Evolutionary conservation across 2,329 filamentous ascomycete species (phyloP).

Genomic region (Mollisiaceae sp.): DNA sequence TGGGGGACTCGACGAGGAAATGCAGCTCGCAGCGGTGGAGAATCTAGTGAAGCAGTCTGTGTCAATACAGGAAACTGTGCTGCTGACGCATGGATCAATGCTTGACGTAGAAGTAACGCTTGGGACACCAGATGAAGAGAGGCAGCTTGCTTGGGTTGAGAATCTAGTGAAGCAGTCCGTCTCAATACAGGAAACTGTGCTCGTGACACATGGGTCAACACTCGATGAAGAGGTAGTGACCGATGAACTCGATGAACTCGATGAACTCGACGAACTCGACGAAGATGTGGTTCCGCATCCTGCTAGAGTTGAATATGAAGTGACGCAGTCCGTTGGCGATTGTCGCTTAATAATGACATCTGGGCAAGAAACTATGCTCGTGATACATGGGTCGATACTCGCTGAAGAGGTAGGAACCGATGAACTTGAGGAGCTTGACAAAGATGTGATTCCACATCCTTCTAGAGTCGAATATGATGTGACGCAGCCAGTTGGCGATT

Average conservation of each 20-base stretch:
- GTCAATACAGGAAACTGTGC: neutral
- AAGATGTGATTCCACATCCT: neutral
- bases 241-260: neutral
- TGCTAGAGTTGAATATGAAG: neutral
- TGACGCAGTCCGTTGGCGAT: neutral
- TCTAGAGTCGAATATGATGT: neutral
- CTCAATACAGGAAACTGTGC: neutral
- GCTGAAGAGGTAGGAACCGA: neutral
- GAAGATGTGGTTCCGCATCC: neutral
- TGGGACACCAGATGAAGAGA: neutral
- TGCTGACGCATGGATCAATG: neutral
- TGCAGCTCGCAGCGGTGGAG: constrained; percentile 9
- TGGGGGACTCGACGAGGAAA: constrained; percentile 11
- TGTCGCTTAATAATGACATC: neutral
- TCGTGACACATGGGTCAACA: neutral
- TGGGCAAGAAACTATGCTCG: constrained; percentile 2
- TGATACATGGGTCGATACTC: constrained; percentile 7
- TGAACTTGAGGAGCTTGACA: neutral
- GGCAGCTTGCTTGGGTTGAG: neutral
- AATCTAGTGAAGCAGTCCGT: neutral
- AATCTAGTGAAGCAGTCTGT: constrained; percentile 5
- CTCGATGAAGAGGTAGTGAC: neutral
- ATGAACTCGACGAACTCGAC: neutral
- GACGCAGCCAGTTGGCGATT: neutral
- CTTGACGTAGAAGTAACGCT: neutral